Percentiles rank a stretch among this genome's conserved stretches.
These are phyloP conservation scores for Xylariaceae sp. DNA, from an alignment of 2,329 filamentous ascomycete species.

Conservation along the genomic window DNA sequence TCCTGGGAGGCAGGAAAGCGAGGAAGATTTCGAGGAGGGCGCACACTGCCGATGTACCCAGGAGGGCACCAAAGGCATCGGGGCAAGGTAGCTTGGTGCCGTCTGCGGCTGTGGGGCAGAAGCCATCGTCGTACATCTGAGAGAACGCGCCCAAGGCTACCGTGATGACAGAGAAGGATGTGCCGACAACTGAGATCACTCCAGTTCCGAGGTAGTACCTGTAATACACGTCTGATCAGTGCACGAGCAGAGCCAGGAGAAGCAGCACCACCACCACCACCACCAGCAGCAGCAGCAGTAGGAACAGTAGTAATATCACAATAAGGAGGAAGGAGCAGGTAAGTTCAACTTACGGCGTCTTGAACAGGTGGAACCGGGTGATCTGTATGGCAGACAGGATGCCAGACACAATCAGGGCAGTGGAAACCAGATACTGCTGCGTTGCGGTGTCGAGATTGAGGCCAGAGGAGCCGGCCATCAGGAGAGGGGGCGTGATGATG, in stretches of 20 bases:
- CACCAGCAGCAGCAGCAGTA: too few relatives aligned
- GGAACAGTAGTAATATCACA: too few relatives aligned
- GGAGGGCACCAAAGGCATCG: slow-evolving; percentile 65
- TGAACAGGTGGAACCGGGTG: slow-evolving; percentile 64
- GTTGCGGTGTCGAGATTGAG: slow-evolving; percentile 54
- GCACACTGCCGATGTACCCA: slow-evolving; percentile 61
- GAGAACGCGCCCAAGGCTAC: slow-evolving; percentile 63
- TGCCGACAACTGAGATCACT: slow-evolving; percentile 70
- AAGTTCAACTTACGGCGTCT: slow-evolving; percentile 49
- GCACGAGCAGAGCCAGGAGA: too few relatives aligned
- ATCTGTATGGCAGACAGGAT: slow-evolving; percentile 71
- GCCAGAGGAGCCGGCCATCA: slow-evolving; percentile 53
- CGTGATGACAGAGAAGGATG: slow-evolving; percentile 70
- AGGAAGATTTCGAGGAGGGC: slow-evolving; percentile 64
- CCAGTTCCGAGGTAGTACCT: slow-evolving; percentile 74
- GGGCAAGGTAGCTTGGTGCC: slow-evolving; percentile 67
- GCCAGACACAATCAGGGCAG: slow-evolving; percentile 70
- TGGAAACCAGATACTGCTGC: slow-evolving; percentile 72
- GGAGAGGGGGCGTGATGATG: slow-evolving; percentile 71
- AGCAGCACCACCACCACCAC: too few relatives aligned
- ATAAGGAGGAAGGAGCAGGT: not conserved
- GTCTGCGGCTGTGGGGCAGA: slow-evolving; percentile 49
- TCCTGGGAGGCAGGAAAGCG: slow-evolving; percentile 63
- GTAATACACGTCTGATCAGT: too few relatives aligned
- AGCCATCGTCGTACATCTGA: slow-evolving; percentile 73